These are phyloP conservation scores for Ceriops decandra DNA, from an alignment of 345 rosid species.

Conservation along the genomic window DNA sequence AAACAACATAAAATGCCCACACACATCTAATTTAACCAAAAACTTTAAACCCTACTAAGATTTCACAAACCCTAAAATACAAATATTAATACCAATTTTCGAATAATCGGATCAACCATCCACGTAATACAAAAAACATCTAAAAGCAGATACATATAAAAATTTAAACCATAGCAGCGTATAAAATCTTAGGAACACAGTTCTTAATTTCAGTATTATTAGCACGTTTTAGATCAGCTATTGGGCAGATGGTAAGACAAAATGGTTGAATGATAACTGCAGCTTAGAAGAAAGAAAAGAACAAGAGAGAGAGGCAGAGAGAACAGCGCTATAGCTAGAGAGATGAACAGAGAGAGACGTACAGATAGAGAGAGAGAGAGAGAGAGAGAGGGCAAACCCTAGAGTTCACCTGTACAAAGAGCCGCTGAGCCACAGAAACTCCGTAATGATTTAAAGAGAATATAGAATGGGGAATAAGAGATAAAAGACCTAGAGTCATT, in stretches of 20 bases:
- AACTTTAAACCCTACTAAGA: constrained; percentile 24
- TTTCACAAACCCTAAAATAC: constrained; percentile 8
- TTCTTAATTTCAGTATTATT: no score
- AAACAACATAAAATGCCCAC: not conserved
- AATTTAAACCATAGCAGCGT: not conserved
- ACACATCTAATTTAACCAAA: not conserved
- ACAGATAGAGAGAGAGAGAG: not conserved
- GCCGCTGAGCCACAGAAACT: not conserved
- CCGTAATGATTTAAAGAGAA: not conserved
- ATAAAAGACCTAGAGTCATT: not conserved
- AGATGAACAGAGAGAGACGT: no score
- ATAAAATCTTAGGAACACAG: not conserved
- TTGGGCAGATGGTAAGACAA: not conserved
- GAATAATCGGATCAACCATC: not conserved
- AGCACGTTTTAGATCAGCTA: not conserved
- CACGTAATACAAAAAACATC: not conserved
- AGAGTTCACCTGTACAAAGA: not conserved
- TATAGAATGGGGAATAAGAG: not conserved
- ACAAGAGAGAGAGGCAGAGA: no score
- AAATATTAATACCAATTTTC: not conserved
- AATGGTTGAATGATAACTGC: not conserved
- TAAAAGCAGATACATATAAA: not conserved
- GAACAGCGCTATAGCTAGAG: not conserved
- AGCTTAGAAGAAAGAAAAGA: not conserved
- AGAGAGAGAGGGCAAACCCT: not conserved